Evolutionary conservation across 345 rosid species (phyloP).

Genomic region (Atalantia buxifolia): DNA sequence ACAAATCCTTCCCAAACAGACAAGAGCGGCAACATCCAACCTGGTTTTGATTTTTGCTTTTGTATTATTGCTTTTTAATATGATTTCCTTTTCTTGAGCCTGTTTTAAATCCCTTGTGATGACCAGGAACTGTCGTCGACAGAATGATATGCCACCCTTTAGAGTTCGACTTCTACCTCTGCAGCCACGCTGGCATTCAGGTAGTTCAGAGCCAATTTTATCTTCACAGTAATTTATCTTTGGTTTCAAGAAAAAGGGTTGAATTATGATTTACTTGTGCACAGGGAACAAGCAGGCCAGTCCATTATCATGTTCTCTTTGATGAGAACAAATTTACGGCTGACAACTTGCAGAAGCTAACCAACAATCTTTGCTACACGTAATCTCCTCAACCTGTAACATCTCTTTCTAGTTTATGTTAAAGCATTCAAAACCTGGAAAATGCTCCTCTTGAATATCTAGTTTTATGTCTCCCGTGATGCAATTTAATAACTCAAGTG

Average conservation of each 20-base stretch:
- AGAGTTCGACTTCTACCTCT: constrained; percentile 65
- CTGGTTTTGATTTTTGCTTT: constrained; percentile 37
- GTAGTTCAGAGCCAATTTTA: constrained; percentile 21
- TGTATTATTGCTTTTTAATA: not conserved
- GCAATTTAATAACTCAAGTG: not conserved
- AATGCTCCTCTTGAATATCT: not conserved
- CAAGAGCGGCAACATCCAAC: constrained; percentile 62
- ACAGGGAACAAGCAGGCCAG: constrained; percentile 72
- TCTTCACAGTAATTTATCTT: not conserved
- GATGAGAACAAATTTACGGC: constrained; percentile 67
- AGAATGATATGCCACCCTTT: constrained; percentile 63
- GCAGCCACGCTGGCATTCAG: constrained; percentile 83
- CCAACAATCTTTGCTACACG: constrained; percentile 80
- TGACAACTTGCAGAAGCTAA: constrained; percentile 48
- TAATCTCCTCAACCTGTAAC: constrained; percentile 19
- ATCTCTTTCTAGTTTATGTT: not conserved
- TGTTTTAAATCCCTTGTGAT: not conserved
- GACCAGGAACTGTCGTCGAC: constrained; percentile 77
- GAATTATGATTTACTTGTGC: not conserved
- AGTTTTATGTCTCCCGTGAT: not conserved
- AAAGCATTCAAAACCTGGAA: not conserved
- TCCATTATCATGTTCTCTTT: constrained; percentile 66
- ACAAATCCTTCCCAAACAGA: constrained; percentile 29
- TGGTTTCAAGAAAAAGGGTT: not conserved
- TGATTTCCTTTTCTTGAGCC: not conserved